Base-by-base conservation (phyloP, 2,329 filamentous ascomycete genomes). In the Penicillium griseofulvum region DNA sequence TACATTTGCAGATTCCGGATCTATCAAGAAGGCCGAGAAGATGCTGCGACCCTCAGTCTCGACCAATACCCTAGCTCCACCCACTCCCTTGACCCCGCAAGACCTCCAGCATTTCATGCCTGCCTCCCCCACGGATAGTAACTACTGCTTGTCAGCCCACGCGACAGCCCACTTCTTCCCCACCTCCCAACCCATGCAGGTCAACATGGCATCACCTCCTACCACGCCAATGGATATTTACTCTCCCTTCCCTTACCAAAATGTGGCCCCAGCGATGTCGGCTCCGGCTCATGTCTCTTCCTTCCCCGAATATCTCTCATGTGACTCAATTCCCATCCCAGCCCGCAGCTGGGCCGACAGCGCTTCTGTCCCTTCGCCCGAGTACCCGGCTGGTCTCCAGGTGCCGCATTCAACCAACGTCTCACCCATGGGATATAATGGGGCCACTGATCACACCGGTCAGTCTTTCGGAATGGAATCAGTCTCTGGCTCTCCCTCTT, bases 121-220 rank as follows among this genome's bases (percentile, higher is more conserved):
- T 1, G 67, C 69, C 39, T 72, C 74, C 10, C 71, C 74, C 1
- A 70, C 67, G 24, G 74, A 76, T 38, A 68, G 58, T 33, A 66
- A 70, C 37, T 75, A 75, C 59, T 74, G 71, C 58, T 54, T 75
- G 42, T 69, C 68, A 16, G 68, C 65, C 12, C 71, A 71, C 41
- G 70, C 67, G 16, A 67, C 63, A 4, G 63, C 61, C 52, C 68
- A 69, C 22, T 65, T 74, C 51, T 75, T 74, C 59, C 71, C 72
- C 31, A 65, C 68, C 19, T 68, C 73, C 5, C 74, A 76, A 54
- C 64, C 71, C 8, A 71, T 75, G 70, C 73, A 73, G 59, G 68
- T 75, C 33, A 74, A 74, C 59, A 71, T 73, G 48, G 71, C 72
- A 38, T 78, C 76, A 14, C 76, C 76, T 41, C 76, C 76, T 2